These are phyloP conservation scores for Ramalina intermedia DNA, from an alignment of 495 filamentous ascomycete species.

Conservation along the genomic window DNA sequence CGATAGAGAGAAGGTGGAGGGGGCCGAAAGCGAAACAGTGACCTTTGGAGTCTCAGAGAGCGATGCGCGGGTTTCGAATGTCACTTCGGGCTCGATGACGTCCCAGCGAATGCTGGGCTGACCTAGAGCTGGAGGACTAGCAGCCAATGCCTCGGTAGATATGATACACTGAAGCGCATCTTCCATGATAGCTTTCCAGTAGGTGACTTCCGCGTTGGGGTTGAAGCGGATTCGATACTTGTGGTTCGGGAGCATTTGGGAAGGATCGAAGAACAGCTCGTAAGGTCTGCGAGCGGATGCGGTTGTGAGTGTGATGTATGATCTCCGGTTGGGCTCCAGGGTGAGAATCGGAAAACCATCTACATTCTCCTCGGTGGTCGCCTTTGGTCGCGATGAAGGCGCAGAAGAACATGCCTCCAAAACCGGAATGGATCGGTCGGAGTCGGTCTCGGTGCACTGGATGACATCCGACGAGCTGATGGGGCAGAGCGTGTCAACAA, in stretches of 20 bases:
- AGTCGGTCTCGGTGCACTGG: constrained; percentile 1
- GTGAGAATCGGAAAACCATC: neutral
- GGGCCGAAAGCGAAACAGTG: constrained; percentile 4
- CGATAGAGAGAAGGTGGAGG: constrained; percentile 1
- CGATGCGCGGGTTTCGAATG: constrained; percentile 1
- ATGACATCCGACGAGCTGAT: constrained; percentile 3
- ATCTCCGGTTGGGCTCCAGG: constrained; percentile 1
- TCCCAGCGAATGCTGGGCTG: constrained; percentile 2
- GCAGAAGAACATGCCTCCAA: neutral
- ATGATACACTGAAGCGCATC: neutral
- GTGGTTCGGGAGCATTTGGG: constrained; percentile 1
- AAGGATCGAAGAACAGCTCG: constrained; percentile 4
- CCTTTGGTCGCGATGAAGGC: neutral
- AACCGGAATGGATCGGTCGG: neutral
- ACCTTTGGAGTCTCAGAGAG: neutral
- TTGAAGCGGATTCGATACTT: constrained; percentile 5
- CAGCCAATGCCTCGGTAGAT: too few species aligned
- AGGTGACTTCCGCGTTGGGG: constrained; percentile 1
- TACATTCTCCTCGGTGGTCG: too few species aligned
- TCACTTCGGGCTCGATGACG: neutral
- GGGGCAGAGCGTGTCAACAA: neutral
- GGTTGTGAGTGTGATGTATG: constrained; percentile 5
- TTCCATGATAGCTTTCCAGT: constrained; percentile 1
- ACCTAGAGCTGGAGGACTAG: neutral
- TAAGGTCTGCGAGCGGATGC: neutral